These are phyloP conservation scores for Apiotrichum laibachii DNA, from an alignment of 1,284 basidiomycete species.

Conservation along the genomic window DNA sequence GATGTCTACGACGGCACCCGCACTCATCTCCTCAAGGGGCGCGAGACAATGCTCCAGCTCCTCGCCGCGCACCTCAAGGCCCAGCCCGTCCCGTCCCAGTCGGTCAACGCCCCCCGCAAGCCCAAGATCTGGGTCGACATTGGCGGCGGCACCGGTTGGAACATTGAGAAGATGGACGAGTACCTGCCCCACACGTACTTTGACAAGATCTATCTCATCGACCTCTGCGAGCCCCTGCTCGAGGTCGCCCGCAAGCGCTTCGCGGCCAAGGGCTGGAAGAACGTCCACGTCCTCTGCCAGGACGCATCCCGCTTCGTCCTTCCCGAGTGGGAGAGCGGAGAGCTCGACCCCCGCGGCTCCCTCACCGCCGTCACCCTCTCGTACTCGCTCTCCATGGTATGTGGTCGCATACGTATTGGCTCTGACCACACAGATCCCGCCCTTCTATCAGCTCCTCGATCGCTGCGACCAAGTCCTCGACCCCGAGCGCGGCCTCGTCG, in stretches of 20 bases:
- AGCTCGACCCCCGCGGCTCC: slow-evolving; percentile 58
- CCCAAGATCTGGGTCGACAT: slow-evolving; percentile 71
- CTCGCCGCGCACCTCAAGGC: slow-evolving; percentile 65
- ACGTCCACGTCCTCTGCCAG: slow-evolving; percentile 71
- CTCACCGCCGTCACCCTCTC: slow-evolving; percentile 65
- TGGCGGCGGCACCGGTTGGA: slow-evolving; percentile 78
- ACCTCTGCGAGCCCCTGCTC: slow-evolving; percentile 71
- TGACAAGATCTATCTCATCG: slow-evolving; percentile 70
- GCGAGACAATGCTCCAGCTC: slow-evolving; percentile 67
- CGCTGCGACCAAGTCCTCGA: slow-evolving; percentile 68
- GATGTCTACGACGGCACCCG: slow-evolving; percentile 68
- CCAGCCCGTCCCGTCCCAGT: slow-evolving; percentile 35
- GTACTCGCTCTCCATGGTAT: slow-evolving; percentile 70
- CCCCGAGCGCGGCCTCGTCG: slow-evolving; percentile 64
- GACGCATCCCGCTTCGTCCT: slow-evolving; percentile 70
- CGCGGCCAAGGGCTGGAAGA: slow-evolving; percentile 66
- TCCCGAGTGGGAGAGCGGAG: slow-evolving; percentile 60
- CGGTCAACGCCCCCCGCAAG: slow-evolving; percentile 23
- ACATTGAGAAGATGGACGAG: slow-evolving; percentile 74
- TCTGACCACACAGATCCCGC: slow-evolving; percentile 59
- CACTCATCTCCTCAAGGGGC: slow-evolving; percentile 61
- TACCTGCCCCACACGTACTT: slow-evolving; percentile 64
- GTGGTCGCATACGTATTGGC: slow-evolving; percentile 12
- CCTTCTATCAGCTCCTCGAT: slow-evolving; percentile 67
- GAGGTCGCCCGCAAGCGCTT: slow-evolving; percentile 70